Evolutionary conservation across 306 rosid species (phyloP).

Genomic region (Benincasa hispida): DNA sequence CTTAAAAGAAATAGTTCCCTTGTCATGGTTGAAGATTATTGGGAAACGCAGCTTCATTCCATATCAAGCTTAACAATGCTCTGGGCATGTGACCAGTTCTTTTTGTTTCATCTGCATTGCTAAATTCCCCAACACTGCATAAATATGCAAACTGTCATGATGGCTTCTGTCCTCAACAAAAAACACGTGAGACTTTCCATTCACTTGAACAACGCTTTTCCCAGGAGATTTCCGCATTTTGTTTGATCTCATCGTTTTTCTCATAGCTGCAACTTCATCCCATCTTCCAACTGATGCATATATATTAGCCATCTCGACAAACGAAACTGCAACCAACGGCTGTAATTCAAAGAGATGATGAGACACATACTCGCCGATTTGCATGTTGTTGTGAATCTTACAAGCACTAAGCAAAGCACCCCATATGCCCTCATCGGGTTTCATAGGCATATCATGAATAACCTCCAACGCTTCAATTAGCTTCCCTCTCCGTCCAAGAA

Average conservation of each 20-base stretch:
- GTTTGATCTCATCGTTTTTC: slow-evolving; percentile 41
- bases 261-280: slow-evolving; percentile 46
- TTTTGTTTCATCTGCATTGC: slow-evolving; percentile 26
- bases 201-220: slow-evolving; percentile 44
- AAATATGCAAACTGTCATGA: slow-evolving; percentile 30
- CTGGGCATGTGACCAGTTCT: not conserved
- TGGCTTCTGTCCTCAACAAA: slow-evolving; percentile 49
- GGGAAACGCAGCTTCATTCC: not conserved
- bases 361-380: slow-evolving; percentile 31
- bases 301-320: slow-evolving; percentile 54
- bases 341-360: slow-evolving; percentile 33
- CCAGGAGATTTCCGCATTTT: slow-evolving; percentile 45
- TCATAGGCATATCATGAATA: slow-evolving; percentile 34
- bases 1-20: not conserved
- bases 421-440: slow-evolving; percentile 59
- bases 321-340: slow-evolving; percentile 36
- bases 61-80: not conserved
- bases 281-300: slow-evolving; percentile 56
- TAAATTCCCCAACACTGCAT: slow-evolving; percentile 29
- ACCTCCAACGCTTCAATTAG: slow-evolving; percentile 47
- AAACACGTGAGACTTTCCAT: slow-evolving; percentile 32
- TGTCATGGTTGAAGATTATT: not conserved
- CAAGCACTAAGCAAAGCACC: slow-evolving; percentile 53
- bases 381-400: slow-evolving; percentile 37
- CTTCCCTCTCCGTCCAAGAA: slow-evolving; percentile 44